These are phyloP conservation scores for Nannizzia gypsea DNA, from an alignment of 2,329 filamentous ascomycete genomes.

Conservation along the genomic window DNA sequence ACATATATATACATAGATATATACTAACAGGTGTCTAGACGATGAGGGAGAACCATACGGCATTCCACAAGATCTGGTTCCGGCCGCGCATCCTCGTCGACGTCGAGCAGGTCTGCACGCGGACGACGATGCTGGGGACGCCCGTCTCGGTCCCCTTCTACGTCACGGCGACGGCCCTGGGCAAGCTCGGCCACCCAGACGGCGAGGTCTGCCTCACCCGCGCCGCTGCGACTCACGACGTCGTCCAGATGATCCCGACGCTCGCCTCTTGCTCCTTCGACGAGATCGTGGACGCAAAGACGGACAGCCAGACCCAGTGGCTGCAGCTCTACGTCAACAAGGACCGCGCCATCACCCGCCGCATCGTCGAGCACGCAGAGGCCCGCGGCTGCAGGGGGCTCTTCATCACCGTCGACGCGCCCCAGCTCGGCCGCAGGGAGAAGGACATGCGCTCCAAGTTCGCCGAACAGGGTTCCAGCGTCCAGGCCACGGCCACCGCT, in stretches of 20 bases:
- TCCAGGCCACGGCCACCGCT: constrained; percentile 54
- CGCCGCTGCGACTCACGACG: constrained; percentile 71
- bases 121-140: constrained; percentile 86
- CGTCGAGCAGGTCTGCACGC: constrained; percentile 74
- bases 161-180: constrained; percentile 87
- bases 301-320: constrained; percentile 81
- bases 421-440: constrained; percentile 84
- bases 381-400: constrained; percentile 82
- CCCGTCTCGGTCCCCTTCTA: constrained; percentile 84
- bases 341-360: constrained; percentile 77
- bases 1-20: background rate
- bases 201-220: constrained; percentile 85
- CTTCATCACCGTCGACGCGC: constrained; percentile 97
- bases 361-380: constrained; percentile 87
- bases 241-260: constrained; percentile 97
- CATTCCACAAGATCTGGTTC: constrained; percentile 97
- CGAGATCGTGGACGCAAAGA: constrained; percentile 79
- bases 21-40: constrained; percentile 47
- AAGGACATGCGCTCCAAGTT: constrained; percentile 98
- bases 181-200: constrained; percentile 86
- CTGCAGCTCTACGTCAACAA: constrained; percentile 97
- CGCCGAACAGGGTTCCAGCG: constrained; percentile 66
- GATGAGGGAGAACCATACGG: constrained; percentile 85
- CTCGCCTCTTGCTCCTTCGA: constrained; percentile 95
- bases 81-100: constrained; percentile 78